Base-by-base conservation (phyloP, 371 early-diverging fungal species). In the Syncephalastrum sp. region DNA sequence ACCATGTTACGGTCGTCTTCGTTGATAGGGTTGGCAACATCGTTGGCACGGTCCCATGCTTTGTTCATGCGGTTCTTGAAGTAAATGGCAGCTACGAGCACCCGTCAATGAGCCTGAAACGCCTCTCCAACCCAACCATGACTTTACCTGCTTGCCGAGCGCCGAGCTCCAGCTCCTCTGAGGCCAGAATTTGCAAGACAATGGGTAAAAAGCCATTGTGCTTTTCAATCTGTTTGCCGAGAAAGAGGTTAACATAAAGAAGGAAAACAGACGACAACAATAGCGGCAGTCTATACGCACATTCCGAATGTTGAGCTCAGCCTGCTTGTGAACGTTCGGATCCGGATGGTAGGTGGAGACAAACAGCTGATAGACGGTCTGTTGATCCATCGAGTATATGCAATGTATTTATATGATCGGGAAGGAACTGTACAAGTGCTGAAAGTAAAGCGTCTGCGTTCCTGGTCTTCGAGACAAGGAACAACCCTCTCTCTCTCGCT, bases 61-160 rank as follows among this genome's bases (percentile, higher is more conserved):
- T 81, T 84, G 46, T 74, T 69, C 55, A 95, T 70, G 17, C 90
- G 81, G 69, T 96, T 95, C 75, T 97, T 97, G 75, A 96, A 93
- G 81, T 91, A 95, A 63, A 97, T 91, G n/a, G 95, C 87, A 65
- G 90, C 95, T 86, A 80, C 5, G 54, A 46, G 12, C 41, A 15
- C 16, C 25, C 3, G 12, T 19, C 4, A 56, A 21, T 17, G 44
- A 54, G 33, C 27, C 19, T n/a, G 24, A 27, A 50, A 17, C 19
- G 5, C 25, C 33, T 42, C 48, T 13, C 23, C 17, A 47, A 50
- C 49, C 14, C 59, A 12, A 38, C 3, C 13, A 14, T 16, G 24
- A 29, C 41, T 57, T 53, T 73, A 90, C 94, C 92, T 63, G 90
- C 88, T 81, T 91, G 88, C 67, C 87, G 83, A 53, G 88, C 87